Base-by-base conservation (phyloP, 208 protist species). In the Leishmania guyanensis region DNA sequence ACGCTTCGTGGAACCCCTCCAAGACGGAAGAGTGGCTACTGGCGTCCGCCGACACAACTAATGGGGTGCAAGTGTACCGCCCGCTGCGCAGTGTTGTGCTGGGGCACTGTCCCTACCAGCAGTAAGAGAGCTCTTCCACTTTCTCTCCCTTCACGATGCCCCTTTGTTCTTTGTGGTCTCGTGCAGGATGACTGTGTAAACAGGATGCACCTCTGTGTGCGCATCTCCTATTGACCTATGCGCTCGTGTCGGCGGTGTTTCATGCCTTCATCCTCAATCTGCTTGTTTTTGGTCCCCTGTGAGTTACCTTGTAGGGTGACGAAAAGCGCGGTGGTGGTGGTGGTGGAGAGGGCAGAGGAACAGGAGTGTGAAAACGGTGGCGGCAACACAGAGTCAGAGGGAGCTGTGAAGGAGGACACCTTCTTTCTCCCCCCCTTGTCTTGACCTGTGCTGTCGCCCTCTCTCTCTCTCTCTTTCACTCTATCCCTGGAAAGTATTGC, bases 11-110 rank as follows among this genome's bases (percentile, higher is more conserved):
- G 98, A 89, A 90, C 84, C 53, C 77, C 1, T 95, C 92, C 73
- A 84, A 80, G 71, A 90, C 94, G 69, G 95, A 99, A 77, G 85
- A 92, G 29, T 99, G 97, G 98, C 76, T 99, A 39, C 83, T 99
- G 68, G 91, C 95, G 39, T 98, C 91, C 6, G 93, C 98, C 33
- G 95, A 98, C 79, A 98, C 98, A 65, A 95, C 98, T 80, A 99
- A 99, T 89, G 94, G 99, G 46, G 64, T 99, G n/a, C 98, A 99
- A 78, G 79, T 99, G 29, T 92, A 92, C 76, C 76, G 78, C 36
- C 87, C 91, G 5, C 64, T 72, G 65, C 68, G 75, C 65, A 68
- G 76, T 64, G 84, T 90, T 3, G 84, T 92, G 26, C 66, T 83
- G 83, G 91, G 92, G 77, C 90, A 91, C 80, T 75, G 50, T 46